phyloP scores from a whole-genome alignment of 805 yeast genomes.

The Brettanomyces anomalus region DNA sequence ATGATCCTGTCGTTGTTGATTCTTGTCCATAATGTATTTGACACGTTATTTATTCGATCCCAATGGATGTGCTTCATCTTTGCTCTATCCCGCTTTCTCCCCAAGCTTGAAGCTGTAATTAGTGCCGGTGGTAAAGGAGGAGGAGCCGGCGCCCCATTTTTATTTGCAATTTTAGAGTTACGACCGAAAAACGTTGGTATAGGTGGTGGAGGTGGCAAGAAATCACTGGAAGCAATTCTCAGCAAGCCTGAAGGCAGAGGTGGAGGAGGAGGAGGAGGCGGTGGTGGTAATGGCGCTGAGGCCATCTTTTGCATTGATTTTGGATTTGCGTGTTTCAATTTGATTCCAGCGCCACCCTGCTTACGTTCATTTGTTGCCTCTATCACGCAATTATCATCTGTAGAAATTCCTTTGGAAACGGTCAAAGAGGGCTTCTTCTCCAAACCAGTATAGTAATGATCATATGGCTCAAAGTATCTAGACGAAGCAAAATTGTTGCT shows the following conservation, averaged over 20 bases:
- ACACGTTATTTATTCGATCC: conserved; percentile 59
- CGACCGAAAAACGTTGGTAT: conserved; percentile 21
- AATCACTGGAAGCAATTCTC: conserved; percentile 8
- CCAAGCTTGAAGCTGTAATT: not conserved
- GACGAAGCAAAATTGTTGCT: conserved; percentile 9
- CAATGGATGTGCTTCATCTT: conserved; percentile 74
- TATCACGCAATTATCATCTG: too few species aligned
- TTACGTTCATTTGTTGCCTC: too few species aligned
- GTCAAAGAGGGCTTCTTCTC: too few species aligned
- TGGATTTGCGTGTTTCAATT: too few species aligned
- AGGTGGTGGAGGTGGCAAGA: conserved; percentile 24
- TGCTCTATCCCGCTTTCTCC: conserved; percentile 13
- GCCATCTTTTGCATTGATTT: too few species aligned
- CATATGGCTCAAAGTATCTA: conserved; percentile 17
- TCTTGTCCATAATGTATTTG: conserved; percentile 55
- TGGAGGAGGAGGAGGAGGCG: conserved; percentile 14
- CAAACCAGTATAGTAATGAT: conserved; percentile 12
- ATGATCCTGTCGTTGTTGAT: conserved; percentile 32
- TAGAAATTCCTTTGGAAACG: too few species aligned
- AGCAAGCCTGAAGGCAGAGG: conserved; percentile 6
- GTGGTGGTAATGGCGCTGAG: not conserved
- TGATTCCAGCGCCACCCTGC: too few species aligned
- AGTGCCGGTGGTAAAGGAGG: conserved; percentile 13
- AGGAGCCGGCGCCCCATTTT: conserved; percentile 21
- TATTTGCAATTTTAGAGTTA: not conserved